phyloP scores from a whole-genome alignment of 495 filamentous ascomycete genomes.

The Physcia stellaris region DNA sequence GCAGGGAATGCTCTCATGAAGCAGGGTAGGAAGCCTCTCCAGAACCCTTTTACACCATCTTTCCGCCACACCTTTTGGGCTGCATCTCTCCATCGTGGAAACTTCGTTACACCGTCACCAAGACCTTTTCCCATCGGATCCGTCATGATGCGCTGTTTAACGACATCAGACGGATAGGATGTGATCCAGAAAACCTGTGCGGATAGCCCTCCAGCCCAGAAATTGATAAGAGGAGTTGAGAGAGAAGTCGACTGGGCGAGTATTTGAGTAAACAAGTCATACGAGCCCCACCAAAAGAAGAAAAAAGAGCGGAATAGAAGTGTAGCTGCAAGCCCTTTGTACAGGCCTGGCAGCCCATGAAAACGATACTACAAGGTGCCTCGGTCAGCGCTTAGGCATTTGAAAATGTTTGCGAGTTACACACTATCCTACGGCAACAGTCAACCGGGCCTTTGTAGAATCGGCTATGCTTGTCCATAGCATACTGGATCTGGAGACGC shows the following conservation, averaged over 20 bases:
- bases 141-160: constrained; percentile 98
- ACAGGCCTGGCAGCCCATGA: constrained; percentile 69
- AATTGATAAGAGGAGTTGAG: constrained; percentile 72
- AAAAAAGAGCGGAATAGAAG: constrained; percentile 84
- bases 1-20: constrained; percentile 91
- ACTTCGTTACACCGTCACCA: constrained; percentile 53
- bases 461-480: constrained; percentile 54
- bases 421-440: constrained; percentile 56
- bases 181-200: constrained; percentile 92
- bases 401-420: constrained; percentile 7
- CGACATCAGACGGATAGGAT: constrained; percentile 83
- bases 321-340: constrained; percentile 73
- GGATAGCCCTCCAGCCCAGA: constrained; percentile 89
- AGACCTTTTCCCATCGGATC: constrained; percentile 64
- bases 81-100: constrained; percentile 67
- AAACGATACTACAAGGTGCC: constrained; percentile 21
- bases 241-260: constrained; percentile 54
- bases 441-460: constrained; percentile 81
- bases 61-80: constrained; percentile 64
- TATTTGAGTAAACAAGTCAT: constrained; percentile 63
- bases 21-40: constrained; percentile 87
- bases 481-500: constrained; percentile 83
- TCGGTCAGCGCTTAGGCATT: neutral
- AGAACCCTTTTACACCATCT: constrained; percentile 65
- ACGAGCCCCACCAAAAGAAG: constrained; percentile 95